Base-by-base conservation (phyloP, 352 stramenopile species). In the Globisporangium sylvaticum region DNA sequence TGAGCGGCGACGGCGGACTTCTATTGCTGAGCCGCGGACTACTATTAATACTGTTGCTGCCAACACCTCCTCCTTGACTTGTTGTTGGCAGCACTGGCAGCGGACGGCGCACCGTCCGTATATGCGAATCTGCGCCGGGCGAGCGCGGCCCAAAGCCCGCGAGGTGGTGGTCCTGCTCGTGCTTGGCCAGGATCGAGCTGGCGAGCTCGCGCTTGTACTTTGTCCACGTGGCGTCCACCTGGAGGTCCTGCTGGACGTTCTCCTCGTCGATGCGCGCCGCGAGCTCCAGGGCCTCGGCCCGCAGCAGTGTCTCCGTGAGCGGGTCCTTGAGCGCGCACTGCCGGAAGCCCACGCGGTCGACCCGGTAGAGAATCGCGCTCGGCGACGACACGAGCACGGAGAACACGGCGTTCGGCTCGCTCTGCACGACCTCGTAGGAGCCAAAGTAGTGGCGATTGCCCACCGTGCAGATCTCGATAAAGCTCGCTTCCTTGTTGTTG, bases 321-420 rank as follows among this genome's bases (percentile, higher is more conserved):
- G 64, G 0, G 54, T 92, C 84, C 48, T 89, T 90, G 3, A 91
- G 71, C 14, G 87, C 64, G 37, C 77, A 80, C 58, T 90, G 81
- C 10, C 84, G 77, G 42, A 92, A 90, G 48, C 90, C 84, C 2
- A 81, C 72, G n/a, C 84, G 81, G 53, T 92, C 84, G 8, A 92
- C 64, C 10, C 82, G 79, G 59, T 90, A 92, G 54, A 92, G 62
- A 5, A 85, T 74, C 12, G 77, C 79, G 20, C 69, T 81, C 0
- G 84, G 82, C 0, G 84, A 92, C 15, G 79, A 78, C n/a, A 89
- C 73, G 22, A 92, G 71, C 10, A 85, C 76, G 0, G 84, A 91
- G 59, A 83, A 90, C 1, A 72, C 69, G 8, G 80, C 78, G 54
- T 83, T 77, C 3, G 31, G 29, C 25, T 73, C 61, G 8, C 82